Evolutionary conservation across 2,329 filamentous ascomycete genomes (phyloP).

Genomic region (Coniosporium tulheliwenetii): DNA sequence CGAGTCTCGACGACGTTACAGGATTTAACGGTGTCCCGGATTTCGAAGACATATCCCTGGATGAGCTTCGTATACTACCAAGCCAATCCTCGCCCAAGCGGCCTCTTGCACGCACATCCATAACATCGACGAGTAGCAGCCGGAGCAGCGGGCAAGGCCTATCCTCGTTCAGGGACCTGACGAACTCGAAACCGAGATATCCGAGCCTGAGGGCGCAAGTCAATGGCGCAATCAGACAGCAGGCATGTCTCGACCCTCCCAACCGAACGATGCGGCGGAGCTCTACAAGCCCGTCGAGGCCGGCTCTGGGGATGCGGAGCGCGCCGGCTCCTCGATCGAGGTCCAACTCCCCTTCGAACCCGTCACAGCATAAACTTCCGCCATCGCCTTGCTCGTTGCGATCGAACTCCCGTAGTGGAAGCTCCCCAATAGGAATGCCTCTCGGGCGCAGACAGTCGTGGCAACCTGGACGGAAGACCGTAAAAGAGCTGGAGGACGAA

Average conservation of each 20-base stretch:
- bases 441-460: conserved; percentile 38
- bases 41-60: conserved; percentile 87
- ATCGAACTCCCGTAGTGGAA: too few species aligned
- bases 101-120: conserved; percentile 7
- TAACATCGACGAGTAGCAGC: conserved; percentile 1
- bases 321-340: not conserved
- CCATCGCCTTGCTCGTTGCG: too few species aligned
- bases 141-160: not conserved
- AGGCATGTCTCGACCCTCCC: conserved; percentile 20
- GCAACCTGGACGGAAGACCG: conserved; percentile 56
- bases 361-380: too few species aligned
- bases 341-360: not conserved
- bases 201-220: conserved; percentile 24
- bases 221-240: conserved; percentile 17
- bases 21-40: conserved; percentile 55
- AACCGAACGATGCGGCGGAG: conserved; percentile 20
- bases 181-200: conserved; percentile 19
- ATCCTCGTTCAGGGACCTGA: conserved; percentile 17
- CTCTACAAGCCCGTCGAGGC: conserved; percentile 20
- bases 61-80: conserved; percentile 46
- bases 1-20: conserved; percentile 50
- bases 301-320: conserved; percentile 7
- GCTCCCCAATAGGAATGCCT: too few species aligned
- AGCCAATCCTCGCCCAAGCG: conserved; percentile 30
- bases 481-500: conserved; percentile 57